Evolutionary conservation across 2,329 filamentous ascomycete genomes (phyloP), one percentile per base, ranked within the genome.

Genomic region (Claviceps citrina): DNA sequence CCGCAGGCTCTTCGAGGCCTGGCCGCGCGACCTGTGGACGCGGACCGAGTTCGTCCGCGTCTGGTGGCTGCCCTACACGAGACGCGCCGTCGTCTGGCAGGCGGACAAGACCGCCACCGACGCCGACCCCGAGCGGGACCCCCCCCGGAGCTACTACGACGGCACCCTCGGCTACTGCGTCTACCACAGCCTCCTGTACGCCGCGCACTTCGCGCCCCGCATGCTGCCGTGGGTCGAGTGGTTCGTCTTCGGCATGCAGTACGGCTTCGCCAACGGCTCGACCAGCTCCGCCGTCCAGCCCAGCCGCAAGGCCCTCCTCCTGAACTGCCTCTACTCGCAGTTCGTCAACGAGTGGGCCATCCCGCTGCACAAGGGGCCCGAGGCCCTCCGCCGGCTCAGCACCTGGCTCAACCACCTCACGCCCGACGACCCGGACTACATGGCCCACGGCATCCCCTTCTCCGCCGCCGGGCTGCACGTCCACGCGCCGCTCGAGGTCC

Each of bases 281-380:
- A 69, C 70, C 39, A 81, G 76, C 31, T 68, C 71, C n/a, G 89
- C 81, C 5, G 74, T 95, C 15, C 82, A 95, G 59, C 77, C 81
- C 18, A 82, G 81, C 46, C 76, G 81, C 44, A 67, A 80, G 47
- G 89, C 86, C 10, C 72, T 96, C 34, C 69, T 95, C 39, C 89
- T 98, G 83, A 91, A 98, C 65, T 98, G 91, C 54, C 73, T 96
- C 5, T 98, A 95, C 66, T 89, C 83, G n/a, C 91, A 98, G 56
- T 94, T 85, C 52, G 91, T 98, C 48, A 95, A 98, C 58, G 91
- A 98, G 58, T 98, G 91, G 91, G 89, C 89, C 0, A 71, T 98
- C 6, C 89, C 91, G 1, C 69, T 98, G 1, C 67, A 76, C 46
- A 81, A 81, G 49, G 91, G 91, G 0, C 89, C 89, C 12, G 87